Evolutionary conservation across 1,284 basidiomycete genomes (phyloP), one percentile per base, ranked within the genome.

Genomic region (Amanita bisporigera): DNA sequence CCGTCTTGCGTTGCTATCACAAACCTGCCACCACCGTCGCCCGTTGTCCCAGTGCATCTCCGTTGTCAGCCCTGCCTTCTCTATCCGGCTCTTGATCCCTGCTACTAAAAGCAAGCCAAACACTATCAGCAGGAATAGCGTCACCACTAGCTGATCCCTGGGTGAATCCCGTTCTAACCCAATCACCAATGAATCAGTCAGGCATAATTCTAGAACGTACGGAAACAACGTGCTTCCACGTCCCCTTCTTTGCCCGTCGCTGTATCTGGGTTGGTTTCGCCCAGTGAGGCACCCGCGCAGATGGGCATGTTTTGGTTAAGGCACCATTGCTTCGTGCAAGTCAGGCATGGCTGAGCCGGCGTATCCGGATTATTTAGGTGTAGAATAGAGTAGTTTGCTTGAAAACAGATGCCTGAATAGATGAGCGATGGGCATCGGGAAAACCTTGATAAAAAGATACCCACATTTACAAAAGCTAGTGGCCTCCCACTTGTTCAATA

Each of bases 231-330:
- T 67, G 96, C 96, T 82, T 97, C 94, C 43, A 98, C 94, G 79
- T 98, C 96, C 29, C 96, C 96, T 77, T 97, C 96, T 74, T 95
- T 96, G n/a, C 96, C 96, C 2, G 95, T 97, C 9, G 93, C 95
- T 24, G 92, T 95, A 79, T 98, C 96, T 26, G 91, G 92, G 80
- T 98, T 89, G 43, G 93, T 90, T 73, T 95, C 92, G 33, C 95
- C 96, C 41, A 95, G 82, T 63, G 90, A 86, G 40, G 96, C 96
- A 52, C 92, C 93, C 62, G 88, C 85, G 76, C 96, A 98, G 63
- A 96, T 97, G 9, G 86, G 82, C 36, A 98, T 85, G 76, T 96
- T 95, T 79, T 95, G 96, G 75, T 97, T 95, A 62, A 97, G 83
- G 81, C 96, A 98, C 91, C 96, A 98, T 77, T 96, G 93, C 74